Evolutionary conservation across 1,284 basidiomycete genomes (phyloP).

Genomic region (Volvariella surrecta): DNA sequence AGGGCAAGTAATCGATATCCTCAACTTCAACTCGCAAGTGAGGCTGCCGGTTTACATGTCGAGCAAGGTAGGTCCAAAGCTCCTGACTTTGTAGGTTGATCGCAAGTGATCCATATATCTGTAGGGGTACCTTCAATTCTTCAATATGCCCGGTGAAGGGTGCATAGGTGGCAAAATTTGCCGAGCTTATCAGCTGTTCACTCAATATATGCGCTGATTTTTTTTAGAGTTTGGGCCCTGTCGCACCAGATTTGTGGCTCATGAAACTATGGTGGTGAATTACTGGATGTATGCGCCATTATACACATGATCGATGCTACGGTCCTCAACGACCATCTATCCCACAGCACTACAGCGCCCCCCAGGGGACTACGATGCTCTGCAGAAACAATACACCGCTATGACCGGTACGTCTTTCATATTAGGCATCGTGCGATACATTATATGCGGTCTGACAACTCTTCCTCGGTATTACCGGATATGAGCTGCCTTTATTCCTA

Average conservation of each 20-base stretch:
- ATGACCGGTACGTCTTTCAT: conserved; percentile 23
- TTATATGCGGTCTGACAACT: too few species aligned
- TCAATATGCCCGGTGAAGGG: conserved; percentile 33
- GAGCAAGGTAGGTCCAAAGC: conserved; percentile 20
- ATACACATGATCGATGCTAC: too few species aligned
- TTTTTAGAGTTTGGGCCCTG: conserved; percentile 26
- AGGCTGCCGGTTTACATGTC: conserved; percentile 33
- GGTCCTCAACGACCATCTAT: neutral
- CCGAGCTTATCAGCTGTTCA: neutral
- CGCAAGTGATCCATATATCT: neutral
- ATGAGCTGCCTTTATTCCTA: too few species aligned
- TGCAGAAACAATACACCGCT: conserved; percentile 30
- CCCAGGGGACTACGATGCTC: conserved; percentile 28
- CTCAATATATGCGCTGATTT: neutral
- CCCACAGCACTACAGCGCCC: conserved; percentile 25
- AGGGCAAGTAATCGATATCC: conserved; percentile 30
- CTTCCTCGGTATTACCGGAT: too few species aligned
- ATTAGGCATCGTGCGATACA: neutral
- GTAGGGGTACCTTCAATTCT: conserved; percentile 31
- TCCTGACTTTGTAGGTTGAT: neutral
- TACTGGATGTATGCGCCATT: conserved; percentile 30
- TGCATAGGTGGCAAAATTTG: conserved; percentile 18
- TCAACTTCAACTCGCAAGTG: conserved; percentile 34
- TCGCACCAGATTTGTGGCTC: conserved; percentile 27
- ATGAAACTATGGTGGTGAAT: conserved; percentile 29